phyloP scores from a whole-genome alignment of 2,329 filamentous ascomycete species.

The Aspergillus neoniger region DNA sequence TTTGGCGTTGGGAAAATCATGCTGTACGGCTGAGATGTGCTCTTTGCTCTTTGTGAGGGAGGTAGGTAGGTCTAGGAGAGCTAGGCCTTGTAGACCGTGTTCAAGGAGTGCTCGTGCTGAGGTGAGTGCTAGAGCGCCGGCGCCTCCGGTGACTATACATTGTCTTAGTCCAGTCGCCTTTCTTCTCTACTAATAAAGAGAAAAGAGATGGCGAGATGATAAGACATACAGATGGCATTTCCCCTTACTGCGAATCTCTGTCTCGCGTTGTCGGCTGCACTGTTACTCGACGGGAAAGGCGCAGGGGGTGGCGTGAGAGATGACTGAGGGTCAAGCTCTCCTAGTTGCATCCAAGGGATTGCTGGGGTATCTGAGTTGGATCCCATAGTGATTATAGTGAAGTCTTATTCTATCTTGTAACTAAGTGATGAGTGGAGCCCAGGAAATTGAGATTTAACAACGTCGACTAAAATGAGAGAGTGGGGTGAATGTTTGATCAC shows the following conservation, averaged over 20 bases:
- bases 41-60: slow-evolving; percentile 41
- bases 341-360: neutral
- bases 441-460: too few relatives aligned
- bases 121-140: slow-evolving; percentile 63
- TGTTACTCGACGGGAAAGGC: neutral
- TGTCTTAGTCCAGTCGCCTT: neutral
- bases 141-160: slow-evolving; percentile 63
- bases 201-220: neutral
- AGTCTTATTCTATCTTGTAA: neutral
- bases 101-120: slow-evolving; percentile 65
- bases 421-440: too few relatives aligned
- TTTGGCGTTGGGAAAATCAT: slow-evolving; percentile 56
- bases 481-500: too few relatives aligned
- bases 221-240: neutral
- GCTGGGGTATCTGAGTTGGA: neutral
- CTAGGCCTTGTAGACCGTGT: slow-evolving; percentile 62
- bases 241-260: neutral
- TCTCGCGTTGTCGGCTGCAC: neutral
- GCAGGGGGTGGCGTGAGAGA: neutral
- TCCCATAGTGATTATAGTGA: neutral
- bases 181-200: too few relatives aligned
- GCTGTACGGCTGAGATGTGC: slow-evolving; percentile 49
- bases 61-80: slow-evolving; percentile 61
- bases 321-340: neutral
- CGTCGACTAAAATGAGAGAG: too few relatives aligned